phyloP scores from a whole-genome alignment of 148 eudicot species.

The Dianthus caryophyllus region DNA sequence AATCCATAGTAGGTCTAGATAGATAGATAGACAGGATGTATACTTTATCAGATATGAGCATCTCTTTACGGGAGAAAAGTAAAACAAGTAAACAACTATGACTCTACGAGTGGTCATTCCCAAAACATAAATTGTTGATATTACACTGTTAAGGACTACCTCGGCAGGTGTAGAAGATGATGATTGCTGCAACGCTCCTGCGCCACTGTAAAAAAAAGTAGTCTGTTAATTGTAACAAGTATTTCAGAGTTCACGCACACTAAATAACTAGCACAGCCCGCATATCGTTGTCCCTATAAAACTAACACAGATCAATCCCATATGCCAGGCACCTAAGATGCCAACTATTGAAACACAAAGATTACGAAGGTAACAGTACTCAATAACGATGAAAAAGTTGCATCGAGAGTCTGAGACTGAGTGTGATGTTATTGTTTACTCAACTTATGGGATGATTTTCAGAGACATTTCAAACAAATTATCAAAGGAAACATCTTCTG shows the following conservation, averaged over 20 bases:
- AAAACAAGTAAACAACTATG: not conserved
- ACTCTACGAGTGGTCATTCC: not conserved
- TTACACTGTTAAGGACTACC: constrained; percentile 40
- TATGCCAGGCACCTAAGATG: not conserved
- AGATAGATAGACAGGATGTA: not conserved
- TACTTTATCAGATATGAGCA: not conserved
- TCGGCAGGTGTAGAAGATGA: constrained; percentile 55
- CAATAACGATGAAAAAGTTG: too few species aligned
- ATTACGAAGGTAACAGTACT: not conserved
- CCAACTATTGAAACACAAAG: not conserved
- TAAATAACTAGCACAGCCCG: constrained; percentile 1
- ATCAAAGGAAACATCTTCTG: not conserved
- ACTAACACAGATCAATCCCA: not conserved
- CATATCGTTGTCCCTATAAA: not conserved
- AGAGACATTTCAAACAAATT: not conserved
- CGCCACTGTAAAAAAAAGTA: constrained; percentile 36
- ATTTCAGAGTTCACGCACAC: not conserved
- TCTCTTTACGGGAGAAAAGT: not conserved
- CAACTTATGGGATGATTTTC: too few species aligned
- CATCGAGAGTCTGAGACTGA: too few species aligned
- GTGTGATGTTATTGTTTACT: too few species aligned
- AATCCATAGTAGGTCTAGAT: not conserved
- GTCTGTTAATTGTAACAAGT: not conserved
- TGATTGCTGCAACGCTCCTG: constrained; percentile 39
- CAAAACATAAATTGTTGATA: not conserved